Evolutionary conservation across 1,139 yeast genomes (phyloP).

Genomic region (Nadsonia commutata): DNA sequence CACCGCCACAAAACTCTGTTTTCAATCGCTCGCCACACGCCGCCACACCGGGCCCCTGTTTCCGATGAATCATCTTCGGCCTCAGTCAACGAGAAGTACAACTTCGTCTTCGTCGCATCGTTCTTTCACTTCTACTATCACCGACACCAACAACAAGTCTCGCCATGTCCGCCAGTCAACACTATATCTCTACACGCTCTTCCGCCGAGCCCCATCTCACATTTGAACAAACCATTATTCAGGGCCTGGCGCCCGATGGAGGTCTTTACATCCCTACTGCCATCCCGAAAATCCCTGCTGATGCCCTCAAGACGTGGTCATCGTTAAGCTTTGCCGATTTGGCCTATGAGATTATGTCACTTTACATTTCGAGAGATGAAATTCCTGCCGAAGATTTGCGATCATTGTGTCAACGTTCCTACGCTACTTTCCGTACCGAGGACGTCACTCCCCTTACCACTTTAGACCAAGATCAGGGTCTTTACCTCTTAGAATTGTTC

Average conservation of each 20-base stretch:
- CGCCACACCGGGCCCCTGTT: too few species aligned
- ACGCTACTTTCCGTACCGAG: slow-evolving; percentile 74
- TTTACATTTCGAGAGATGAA: slow-evolving; percentile 56
- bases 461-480: slow-evolving; percentile 39
- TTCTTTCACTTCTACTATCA: too few species aligned
- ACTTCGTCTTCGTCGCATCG: too few species aligned
- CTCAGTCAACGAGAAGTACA: too few species aligned
- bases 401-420: slow-evolving; percentile 50
- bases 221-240: slow-evolving; percentile 86
- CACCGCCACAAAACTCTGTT: too few species aligned
- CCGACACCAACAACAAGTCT: too few species aligned
- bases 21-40: too few species aligned
- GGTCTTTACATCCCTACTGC: slow-evolving; percentile 81
- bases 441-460: slow-evolving; percentile 74
- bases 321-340: slow-evolving; percentile 66
- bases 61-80: too few species aligned
- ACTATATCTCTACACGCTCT: slow-evolving; percentile 81
- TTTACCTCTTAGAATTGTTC: slow-evolving; percentile 78
- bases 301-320: slow-evolving; percentile 54
- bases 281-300: slow-evolving; percentile 54
- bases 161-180: too few species aligned
- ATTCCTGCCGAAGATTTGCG: slow-evolving; percentile 57
- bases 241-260: slow-evolving; percentile 92
- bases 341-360: slow-evolving; percentile 73
- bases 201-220: slow-evolving; percentile 39